These are phyloP conservation scores for Diaporthe citrichinensis DNA, from an alignment of 2,329 filamentous ascomycete genomes.

Conservation along the genomic window DNA sequence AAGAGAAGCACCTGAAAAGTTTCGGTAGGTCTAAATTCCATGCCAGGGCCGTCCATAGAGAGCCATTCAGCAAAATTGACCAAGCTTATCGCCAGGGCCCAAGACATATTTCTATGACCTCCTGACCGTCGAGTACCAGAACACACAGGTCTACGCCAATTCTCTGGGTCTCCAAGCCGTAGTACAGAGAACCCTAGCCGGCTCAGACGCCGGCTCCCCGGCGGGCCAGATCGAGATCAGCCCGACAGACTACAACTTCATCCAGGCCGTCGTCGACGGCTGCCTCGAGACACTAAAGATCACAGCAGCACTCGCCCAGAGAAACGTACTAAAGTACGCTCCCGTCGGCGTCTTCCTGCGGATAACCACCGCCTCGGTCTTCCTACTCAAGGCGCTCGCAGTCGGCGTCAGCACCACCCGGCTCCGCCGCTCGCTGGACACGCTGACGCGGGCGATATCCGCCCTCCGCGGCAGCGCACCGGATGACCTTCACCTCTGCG, in stretches of 20 bases:
- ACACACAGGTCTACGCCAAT: neutral
- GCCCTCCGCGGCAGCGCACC: neutral
- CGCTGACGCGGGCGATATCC: neutral
- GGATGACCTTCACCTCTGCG: slow-evolving; percentile 5
- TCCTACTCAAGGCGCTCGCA: neutral
- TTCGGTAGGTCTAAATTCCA: neutral
- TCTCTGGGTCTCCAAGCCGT: neutral
- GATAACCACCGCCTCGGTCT: neutral
- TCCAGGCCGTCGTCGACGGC: slow-evolving; percentile 13
- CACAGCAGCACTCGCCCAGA: neutral
- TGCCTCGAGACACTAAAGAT: neutral
- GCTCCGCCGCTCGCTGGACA: slow-evolving; percentile 1
- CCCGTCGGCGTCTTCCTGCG: slow-evolving; percentile 5
- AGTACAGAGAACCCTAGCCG: neutral
- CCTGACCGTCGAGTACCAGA: neutral
- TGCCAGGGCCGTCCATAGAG: neutral
- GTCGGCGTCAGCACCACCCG: slow-evolving; percentile 1
- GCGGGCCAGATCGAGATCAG: slow-evolving; percentile 5
- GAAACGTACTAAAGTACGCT: neutral
- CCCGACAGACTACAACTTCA: slow-evolving; percentile 2
- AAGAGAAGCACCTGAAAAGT: neutral
- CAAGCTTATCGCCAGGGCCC: neutral
- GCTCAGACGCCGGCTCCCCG: neutral
- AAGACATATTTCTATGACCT: neutral
- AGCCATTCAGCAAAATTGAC: neutral